A percentile compares a stretch with the other conserved stretches of the same genome.
Evolutionary conservation across 305 asterid genomes (phyloP).

Genomic region (Ilex paraguariensis): DNA sequence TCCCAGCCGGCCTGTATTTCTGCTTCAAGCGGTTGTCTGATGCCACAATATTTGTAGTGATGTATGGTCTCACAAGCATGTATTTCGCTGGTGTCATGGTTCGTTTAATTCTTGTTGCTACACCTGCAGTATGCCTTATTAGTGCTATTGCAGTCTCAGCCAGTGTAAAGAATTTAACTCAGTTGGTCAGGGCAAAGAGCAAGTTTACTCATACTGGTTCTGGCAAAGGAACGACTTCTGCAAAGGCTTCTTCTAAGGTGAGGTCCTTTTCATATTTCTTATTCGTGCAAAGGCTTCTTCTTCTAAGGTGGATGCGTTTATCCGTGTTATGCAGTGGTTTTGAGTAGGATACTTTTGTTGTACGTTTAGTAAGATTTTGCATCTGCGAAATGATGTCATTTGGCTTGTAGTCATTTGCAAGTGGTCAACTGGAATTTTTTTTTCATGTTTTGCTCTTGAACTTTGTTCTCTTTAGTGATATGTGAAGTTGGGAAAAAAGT

Average conservation of each 20-base stretch:
- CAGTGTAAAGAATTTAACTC: constrained; percentile 84
- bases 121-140: constrained; percentile 97
- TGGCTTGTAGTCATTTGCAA: too few relatives aligned
- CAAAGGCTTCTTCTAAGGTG: constrained; percentile 89
- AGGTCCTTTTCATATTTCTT: constrained; percentile 9
- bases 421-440: too few relatives aligned
- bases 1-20: constrained; percentile 98
- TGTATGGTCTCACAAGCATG: constrained; percentile 99
- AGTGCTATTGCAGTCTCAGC: constrained; percentile 99
- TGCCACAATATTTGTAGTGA: constrained; percentile 90
- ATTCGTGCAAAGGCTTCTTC: constrained; percentile 56
- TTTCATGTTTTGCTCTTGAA: too few relatives aligned
- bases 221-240: constrained; percentile 58
- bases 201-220: constrained; percentile 51
- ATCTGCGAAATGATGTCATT: too few relatives aligned
- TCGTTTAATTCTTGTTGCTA: constrained; percentile 93
- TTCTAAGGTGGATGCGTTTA: constrained; percentile 43
- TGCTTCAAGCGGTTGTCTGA: constrained; percentile 96
- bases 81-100: constrained; percentile 99
- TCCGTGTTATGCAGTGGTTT: background rate
- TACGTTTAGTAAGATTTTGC: too few relatives aligned
- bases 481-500: too few relatives aligned
- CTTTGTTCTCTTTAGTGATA: too few relatives aligned
- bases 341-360: background rate
- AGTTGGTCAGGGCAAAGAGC: constrained; percentile 70